Evolutionary conservation across 805 yeast genomes (phyloP).

Genomic region (Yarrowia osloensis): DNA sequence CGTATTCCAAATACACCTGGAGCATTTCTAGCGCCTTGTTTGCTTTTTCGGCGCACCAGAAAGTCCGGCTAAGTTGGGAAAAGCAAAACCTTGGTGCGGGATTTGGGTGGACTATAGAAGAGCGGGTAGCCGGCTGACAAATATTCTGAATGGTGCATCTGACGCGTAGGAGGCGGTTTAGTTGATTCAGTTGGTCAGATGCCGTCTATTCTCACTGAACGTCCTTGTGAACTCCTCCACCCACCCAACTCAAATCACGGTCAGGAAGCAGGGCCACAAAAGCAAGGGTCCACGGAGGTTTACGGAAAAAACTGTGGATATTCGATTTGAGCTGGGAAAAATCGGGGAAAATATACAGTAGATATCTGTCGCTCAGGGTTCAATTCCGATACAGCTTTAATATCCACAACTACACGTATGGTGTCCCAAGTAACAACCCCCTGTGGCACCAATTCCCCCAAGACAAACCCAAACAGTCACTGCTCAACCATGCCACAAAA

Average conservation of each 20-base stretch:
- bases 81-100: background rate
- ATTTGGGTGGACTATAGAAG: background rate
- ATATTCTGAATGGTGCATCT: background rate
- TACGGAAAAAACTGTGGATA: no score
- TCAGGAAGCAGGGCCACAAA: background rate
- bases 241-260: background rate
- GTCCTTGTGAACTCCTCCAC: background rate
- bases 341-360: no score
- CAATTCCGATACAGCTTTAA: no score
- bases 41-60: background rate
- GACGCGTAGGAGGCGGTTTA: background rate
- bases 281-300: conserved; percentile 5
- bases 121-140: background rate
- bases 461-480: no score
- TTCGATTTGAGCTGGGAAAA: no score
- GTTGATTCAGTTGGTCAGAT: background rate
- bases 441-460: no score
- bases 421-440: no score
- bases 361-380: no score
- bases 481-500: no score
- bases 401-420: no score
- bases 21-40: background rate
- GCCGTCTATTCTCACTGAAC: no score
- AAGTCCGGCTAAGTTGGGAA: background rate
- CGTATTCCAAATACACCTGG: background rate